These are phyloP conservation scores for Malassezia sympodialis DNA, from an alignment of 1,284 basidiomycete species.

Conservation along the genomic window DNA sequence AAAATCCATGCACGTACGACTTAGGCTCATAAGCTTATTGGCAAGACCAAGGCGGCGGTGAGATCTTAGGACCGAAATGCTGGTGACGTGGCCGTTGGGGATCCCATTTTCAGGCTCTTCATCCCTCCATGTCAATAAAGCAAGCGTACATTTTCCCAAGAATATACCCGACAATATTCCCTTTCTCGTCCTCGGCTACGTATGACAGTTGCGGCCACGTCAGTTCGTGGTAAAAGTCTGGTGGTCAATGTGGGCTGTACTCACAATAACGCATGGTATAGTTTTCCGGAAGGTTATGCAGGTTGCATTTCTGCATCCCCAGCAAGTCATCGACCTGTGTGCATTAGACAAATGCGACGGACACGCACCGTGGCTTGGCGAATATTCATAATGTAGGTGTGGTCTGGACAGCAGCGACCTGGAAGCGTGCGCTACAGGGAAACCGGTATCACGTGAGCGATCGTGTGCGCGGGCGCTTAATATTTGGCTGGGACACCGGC, in stretches of 20 bases:
- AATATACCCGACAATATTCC: conserved; percentile 85
- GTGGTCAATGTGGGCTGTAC: not conserved
- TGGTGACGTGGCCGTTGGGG: conserved; percentile 47
- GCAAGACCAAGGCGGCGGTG: conserved; percentile 44
- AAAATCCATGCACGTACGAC: conserved; percentile 29
- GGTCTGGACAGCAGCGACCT: not conserved
- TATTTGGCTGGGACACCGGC: not conserved
- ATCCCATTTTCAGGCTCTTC: conserved; percentile 46
- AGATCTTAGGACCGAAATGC: conserved; percentile 42
- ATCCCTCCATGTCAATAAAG: conserved; percentile 21
- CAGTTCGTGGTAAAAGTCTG: conserved; percentile 77
- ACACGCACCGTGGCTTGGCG: conserved; percentile 19
- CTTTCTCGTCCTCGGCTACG: conserved; percentile 80
- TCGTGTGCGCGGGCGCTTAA: not conserved
- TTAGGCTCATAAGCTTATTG: conserved; percentile 46
- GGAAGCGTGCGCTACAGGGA: not conserved
- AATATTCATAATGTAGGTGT: conserved; percentile 20
- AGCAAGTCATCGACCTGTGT: conserved; percentile 38
- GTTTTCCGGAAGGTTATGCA: conserved; percentile 47
- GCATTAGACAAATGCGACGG: conserved; percentile 7
- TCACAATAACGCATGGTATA: conserved; percentile 45
- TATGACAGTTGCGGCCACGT: conserved; percentile 91
- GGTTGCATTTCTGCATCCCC: conserved; percentile 46
- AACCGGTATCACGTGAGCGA: not conserved
- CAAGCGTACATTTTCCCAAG: conserved; percentile 67